Percentiles rank a stretch among this genome's conserved stretches.
Evolutionary conservation across 306 rosid genomes (phyloP).

Genomic region (Sechiopsis laciniata): DNA sequence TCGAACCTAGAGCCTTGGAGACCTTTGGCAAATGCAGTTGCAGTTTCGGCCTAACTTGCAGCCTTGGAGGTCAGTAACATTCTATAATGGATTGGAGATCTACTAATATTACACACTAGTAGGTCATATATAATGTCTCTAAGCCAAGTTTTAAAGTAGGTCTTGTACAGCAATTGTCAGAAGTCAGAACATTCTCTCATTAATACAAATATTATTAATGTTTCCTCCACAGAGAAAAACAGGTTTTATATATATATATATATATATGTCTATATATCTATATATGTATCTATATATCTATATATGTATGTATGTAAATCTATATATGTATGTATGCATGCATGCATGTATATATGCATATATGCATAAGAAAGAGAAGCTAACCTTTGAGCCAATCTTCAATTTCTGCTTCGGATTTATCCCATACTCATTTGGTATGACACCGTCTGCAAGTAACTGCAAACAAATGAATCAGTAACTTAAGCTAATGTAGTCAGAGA

Average conservation of each 20-base stretch:
- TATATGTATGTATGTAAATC: no score
- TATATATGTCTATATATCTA: no score
- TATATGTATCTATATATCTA: not conserved
- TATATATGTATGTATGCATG: not conserved
- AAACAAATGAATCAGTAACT: conserved; percentile 27
- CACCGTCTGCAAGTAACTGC: conserved; percentile 95
- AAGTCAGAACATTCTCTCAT: not conserved
- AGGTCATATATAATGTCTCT: not conserved
- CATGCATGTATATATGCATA: no score
- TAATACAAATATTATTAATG: not conserved
- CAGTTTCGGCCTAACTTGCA: not conserved
- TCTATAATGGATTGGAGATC: not conserved
- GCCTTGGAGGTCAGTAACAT: not conserved
- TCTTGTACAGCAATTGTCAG: not conserved
- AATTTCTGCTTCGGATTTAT: conserved; percentile 86
- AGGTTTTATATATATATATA: not conserved
- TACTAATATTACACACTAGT: not conserved
- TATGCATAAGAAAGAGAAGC: not conserved
- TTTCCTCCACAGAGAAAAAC: not conserved
- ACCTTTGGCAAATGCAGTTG: no score
- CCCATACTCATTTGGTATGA: conserved; percentile 96
- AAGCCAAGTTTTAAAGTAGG: conserved; percentile 1
- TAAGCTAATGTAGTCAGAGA: conserved; percentile 8
- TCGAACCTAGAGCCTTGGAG: no score
- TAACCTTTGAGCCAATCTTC: conserved; percentile 93